Evolutionary conservation across 495 filamentous ascomycete species (phyloP), one percentile per base, ranked within the genome.

Genomic region (Astrothelium macrocarpum): DNA sequence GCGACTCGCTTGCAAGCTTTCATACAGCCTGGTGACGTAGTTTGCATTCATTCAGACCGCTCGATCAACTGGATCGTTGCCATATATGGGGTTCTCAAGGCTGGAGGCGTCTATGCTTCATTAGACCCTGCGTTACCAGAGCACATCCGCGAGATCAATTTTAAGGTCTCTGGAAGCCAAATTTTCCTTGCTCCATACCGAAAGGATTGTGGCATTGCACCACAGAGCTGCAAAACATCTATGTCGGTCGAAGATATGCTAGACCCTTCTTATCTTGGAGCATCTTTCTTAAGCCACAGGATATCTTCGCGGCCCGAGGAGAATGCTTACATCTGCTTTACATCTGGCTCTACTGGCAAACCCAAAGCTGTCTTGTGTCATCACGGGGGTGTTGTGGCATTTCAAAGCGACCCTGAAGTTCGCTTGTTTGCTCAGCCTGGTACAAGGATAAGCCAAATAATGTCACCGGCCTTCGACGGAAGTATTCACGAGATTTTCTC

Each of bases 361-460:
- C 56, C 56, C 14, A 59, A 29, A 31, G 56, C 56, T 11, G 56
- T 59, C 18, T 18, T 10, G 18, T n/a, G 49, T 26, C 49, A 29
- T 4, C 61, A 75, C 69, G 74, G 74, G 53, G 53, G 0, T 70
- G 53, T 71, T 29, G 20, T 56, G 7, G 36, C 36, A 5, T 42
- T 42, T 42, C 36, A 42, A 16, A 42, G 16, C 5, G 16, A 42
- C 16, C 16, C 5, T 16, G 36, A 7, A 7, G 36, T 42, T 42
- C 36, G 36, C 16, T 16, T 42, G 5, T 42, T 16, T 42, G 36
- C 36, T 5, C 5, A 42, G 36, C 5, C 5, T 7, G 36, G 36
- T 5, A 42, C 36, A 42, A n/a, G 63, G 23, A 64, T 75, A 1
- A 59, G 73, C 0, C 76, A 78, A 59, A 25, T 73, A 7, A 26